Base-by-base conservation (phyloP, 768 basidiomycete genomes). In the Suillus variegatus region DNA sequence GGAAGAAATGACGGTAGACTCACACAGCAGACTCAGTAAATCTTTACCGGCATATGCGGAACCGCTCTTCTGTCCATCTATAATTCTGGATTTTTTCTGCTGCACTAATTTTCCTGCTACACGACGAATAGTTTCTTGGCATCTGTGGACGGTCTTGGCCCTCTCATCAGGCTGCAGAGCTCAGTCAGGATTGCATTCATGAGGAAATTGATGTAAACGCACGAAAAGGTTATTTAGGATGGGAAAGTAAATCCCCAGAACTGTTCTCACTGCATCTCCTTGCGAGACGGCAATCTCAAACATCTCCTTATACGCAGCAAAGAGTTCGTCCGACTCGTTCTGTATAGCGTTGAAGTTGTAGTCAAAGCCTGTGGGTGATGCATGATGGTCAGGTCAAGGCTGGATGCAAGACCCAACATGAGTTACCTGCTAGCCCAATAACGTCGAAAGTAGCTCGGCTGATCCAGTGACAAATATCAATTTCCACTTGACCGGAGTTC, bases 371-470 rank as follows among this genome's bases (percentile, higher is more conserved):
- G 60, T 7, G 55, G 13, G 32, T 55, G 32, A 55, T 55, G 20
- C 12, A 20, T 25, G 22, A 58, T 58, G 9, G 25, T 58, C 57
- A 58, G 60, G 9, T 28, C 47, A 40, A 13, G 20, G 20, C 22
- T 38, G 14, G 16, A 6, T 41, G 22, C 10, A 41, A 40, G 40
- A 18, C 16, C 36, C 47, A 55, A 64, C 28, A 9, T n/a, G 40
- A 73, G 80, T 55, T 63, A 92, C 92, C 92, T 49, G 94, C 92
- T n/a, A 93, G 75, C 1, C 94, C 95, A 69, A 97, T 94, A 52
- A 96, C 89, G 74, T 97, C 95, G 71, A 97, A 92, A 0, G 94
- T 94, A 10, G 89, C 88, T 51, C 93, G 84, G 67, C 88, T 91
- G 41, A 95, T 76, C 90, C 91, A 96, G 68, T 85, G 87, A 72